These are phyloP conservation scores for Rhodotorula kratochvilovae DNA, from an alignment of 768 basidiomycete genomes.

Conservation along the genomic window DNA sequence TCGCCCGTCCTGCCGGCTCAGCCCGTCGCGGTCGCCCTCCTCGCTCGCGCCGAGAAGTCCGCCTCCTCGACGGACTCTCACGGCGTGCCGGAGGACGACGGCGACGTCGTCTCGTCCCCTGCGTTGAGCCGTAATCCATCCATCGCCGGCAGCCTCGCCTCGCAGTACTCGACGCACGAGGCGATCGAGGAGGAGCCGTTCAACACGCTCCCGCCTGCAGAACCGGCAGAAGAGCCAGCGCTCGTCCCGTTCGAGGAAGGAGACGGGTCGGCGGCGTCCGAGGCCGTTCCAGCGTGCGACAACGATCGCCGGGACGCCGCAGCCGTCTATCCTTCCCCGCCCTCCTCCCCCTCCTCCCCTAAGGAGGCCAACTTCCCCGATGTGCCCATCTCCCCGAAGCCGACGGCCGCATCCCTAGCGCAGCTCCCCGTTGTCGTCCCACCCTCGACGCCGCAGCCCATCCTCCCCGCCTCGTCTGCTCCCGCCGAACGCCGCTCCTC, in stretches of 20 bases:
- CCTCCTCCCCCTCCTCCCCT: conserved; percentile 1
- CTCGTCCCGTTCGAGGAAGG: not conserved
- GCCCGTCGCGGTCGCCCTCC: not conserved
- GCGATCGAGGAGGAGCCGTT: too few relatives aligned
- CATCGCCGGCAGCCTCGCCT: not conserved
- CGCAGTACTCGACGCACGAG: not conserved
- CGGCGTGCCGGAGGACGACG: not conserved
- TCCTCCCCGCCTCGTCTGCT: not conserved
- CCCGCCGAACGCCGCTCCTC: not conserved
- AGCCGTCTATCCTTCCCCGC: conserved; percentile 14
- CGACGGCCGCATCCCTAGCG: too few relatives aligned
- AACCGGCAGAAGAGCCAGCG: not conserved
- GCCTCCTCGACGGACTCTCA: not conserved
- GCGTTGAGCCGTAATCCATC: not conserved
- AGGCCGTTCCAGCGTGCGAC: not conserved
- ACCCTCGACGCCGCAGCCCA: too few relatives aligned
- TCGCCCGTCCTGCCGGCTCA: too few relatives aligned
- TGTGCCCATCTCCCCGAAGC: not conserved
- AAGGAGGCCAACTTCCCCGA: not conserved
- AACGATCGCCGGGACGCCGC: not conserved
- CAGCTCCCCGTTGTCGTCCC: too few relatives aligned
- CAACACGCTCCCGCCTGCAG: not conserved
- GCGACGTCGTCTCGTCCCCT: too few relatives aligned
- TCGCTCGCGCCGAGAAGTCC: not conserved
- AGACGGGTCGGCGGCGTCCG: too few relatives aligned